These are phyloP conservation scores for Boletellus sp. DNA, from an alignment of 768 basidiomycete species.

Conservation along the genomic window DNA sequence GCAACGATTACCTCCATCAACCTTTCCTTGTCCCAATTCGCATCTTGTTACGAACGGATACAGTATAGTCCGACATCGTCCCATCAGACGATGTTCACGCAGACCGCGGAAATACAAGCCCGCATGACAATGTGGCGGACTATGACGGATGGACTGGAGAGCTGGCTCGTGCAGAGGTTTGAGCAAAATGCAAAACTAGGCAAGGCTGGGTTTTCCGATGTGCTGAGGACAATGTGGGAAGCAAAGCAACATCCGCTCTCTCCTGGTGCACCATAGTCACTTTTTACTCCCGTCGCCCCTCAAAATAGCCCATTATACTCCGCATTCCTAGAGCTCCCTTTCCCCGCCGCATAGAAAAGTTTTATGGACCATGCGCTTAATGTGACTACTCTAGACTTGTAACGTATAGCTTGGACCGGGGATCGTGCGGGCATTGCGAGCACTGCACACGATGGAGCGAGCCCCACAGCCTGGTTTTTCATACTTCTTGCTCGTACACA, in stretches of 20 bases:
- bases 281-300: constrained; percentile 4
- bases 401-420: constrained; percentile 15
- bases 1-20: constrained; percentile 90
- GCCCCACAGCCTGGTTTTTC: background rate
- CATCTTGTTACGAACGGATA: constrained; percentile 88
- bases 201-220: constrained; percentile 86
- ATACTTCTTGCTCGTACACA: constrained; percentile 71
- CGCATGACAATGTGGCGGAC: constrained; percentile 77
- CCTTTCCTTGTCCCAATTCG: constrained; percentile 91
- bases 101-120: constrained; percentile 90
- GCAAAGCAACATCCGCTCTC: constrained; percentile 50
- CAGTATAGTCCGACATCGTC: constrained; percentile 71
- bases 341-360: constrained; percentile 23
- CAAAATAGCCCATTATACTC: constrained; percentile 3
- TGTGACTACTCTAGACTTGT: constrained; percentile 27
- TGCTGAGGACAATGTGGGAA: constrained; percentile 76
- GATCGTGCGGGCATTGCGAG: background rate
- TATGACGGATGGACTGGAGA: constrained; percentile 79
- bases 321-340: constrained; percentile 19
- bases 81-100: constrained; percentile 68
- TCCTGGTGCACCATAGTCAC: constrained; percentile 27
- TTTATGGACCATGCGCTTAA: constrained; percentile 24
- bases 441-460: too few relatives aligned
- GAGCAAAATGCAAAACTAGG: constrained; percentile 90
- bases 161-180: constrained; percentile 83